A percentile compares a stretch with the other conserved stretches of the same genome.
Conservation (phyloP, 768 basidiomycete genomes). For the Cystoderma amianthinum region DNA sequence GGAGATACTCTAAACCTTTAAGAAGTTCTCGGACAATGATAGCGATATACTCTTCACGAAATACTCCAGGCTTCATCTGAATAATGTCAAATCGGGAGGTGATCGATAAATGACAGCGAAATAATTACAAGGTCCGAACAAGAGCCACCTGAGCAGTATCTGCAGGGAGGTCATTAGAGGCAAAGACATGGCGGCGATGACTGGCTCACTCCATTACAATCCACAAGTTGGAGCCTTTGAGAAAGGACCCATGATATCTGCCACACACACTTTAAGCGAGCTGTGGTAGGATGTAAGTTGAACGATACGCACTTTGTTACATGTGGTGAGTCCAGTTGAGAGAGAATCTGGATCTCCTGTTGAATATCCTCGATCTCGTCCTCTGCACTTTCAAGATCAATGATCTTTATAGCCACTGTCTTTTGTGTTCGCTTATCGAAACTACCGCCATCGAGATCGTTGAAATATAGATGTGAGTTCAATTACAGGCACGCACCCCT, state of each 20-base stretch:
- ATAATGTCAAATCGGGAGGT: conserved; percentile 9
- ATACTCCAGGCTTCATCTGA: conserved; percentile 98
- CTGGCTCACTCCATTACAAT: conserved; percentile 91
- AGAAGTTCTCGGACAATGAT: conserved; percentile 92
- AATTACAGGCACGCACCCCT: conserved; percentile 55
- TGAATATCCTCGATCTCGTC: conserved; percentile 99
- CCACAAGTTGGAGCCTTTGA: conserved; percentile 96
- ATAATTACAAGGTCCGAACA: conserved; percentile 87
- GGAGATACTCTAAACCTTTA: conserved; percentile 90
- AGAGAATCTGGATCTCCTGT: conserved; percentile 97
- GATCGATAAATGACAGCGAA: conserved; percentile 4
- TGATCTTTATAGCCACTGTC: conserved; percentile 99
- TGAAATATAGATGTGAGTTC: conserved; percentile 7
- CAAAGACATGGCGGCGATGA: not conserved
- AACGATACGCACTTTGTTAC: conserved; percentile 89
- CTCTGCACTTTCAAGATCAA: conserved; percentile 97
- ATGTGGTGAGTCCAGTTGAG: conserved; percentile 91
- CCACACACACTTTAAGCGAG: conserved; percentile 8
- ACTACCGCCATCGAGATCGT: conserved; percentile 31
- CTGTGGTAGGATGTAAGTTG: conserved; percentile 2
- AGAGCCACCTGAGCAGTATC: conserved; percentile 96
- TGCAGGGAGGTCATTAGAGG: conserved; percentile 17
- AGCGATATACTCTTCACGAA: conserved; percentile 97
- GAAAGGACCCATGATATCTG: conserved; percentile 91
- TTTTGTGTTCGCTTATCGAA: conserved; percentile 94